phyloP scores from a whole-genome alignment of 106 monocot genomes.

The Hemerocallis citrina region DNA sequence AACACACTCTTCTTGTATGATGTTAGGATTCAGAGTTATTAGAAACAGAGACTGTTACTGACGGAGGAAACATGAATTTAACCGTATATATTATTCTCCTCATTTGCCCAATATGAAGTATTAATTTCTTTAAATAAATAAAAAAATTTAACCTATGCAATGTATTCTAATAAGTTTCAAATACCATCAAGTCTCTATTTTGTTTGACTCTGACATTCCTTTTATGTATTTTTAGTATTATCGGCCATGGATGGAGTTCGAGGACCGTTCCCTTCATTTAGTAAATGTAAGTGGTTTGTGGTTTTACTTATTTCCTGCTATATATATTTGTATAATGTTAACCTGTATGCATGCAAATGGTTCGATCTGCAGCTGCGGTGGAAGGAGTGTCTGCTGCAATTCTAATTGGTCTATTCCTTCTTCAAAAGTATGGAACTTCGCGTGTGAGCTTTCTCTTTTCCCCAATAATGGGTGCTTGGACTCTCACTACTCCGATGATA shows the following conservation, averaged over 20 bases:
- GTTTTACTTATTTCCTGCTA: neutral
- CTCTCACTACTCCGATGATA: slow-evolving; percentile 56
- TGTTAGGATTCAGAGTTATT: too few relatives aligned
- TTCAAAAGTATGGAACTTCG: slow-evolving; percentile 70
- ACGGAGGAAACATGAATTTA: too few relatives aligned
- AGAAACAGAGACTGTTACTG: too few relatives aligned
- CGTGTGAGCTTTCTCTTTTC: slow-evolving; percentile 80
- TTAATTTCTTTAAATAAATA: too few relatives aligned
- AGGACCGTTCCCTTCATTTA: slow-evolving; percentile 56
- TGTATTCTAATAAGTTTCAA: neutral
- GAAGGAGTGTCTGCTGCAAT: slow-evolving; percentile 47
- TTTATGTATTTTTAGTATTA: slow-evolving; percentile 33
- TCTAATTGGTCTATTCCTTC: slow-evolving; percentile 52
- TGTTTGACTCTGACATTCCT: neutral
- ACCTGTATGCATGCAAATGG: neutral
- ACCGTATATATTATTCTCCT: too few relatives aligned
- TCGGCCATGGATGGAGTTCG: slow-evolving; percentile 74
- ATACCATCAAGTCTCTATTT: neutral
- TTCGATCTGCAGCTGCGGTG: slow-evolving; percentile 49
- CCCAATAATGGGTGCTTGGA: slow-evolving; percentile 82
- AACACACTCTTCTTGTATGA: too few relatives aligned
- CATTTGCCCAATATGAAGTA: too few relatives aligned
- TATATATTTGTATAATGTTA: neutral
- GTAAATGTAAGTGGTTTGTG: slow-evolving; percentile 35
- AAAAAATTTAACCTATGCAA: too few relatives aligned